Percentiles rank a stretch among this genome's conserved stretches.
phyloP scores from a whole-genome alignment of 108 stramenopile species.

The Fragilariopsis cylindrus region DNA sequence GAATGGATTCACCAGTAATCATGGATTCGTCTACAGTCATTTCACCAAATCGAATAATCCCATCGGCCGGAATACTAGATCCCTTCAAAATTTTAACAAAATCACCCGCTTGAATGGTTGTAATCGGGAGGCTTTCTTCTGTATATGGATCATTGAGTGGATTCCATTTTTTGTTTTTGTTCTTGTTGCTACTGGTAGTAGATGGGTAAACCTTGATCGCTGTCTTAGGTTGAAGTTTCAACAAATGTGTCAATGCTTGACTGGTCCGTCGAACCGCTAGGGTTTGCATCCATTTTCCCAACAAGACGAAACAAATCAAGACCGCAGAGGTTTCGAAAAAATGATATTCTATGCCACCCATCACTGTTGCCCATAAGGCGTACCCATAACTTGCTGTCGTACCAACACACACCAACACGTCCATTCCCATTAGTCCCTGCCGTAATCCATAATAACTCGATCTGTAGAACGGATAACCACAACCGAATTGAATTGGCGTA shows the following conservation, averaged over 20 bases:
- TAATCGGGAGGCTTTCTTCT: conserved; percentile 35
- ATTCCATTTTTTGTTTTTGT: conserved; percentile 14
- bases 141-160: conserved; percentile 28
- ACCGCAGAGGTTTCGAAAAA: conserved; percentile 95
- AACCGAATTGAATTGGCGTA: conserved; percentile 90
- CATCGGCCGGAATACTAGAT: conserved; percentile 80
- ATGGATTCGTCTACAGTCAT: conserved; percentile 89
- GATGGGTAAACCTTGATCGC: conserved; percentile 36
- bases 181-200: background rate
- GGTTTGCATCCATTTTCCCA: conserved; percentile 92
- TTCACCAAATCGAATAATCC: conserved; percentile 70
- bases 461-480: conserved; percentile 86
- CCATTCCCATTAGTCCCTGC: conserved; percentile 87
- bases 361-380: conserved; percentile 38
- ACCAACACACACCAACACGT: conserved; percentile 91
- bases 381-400: conserved; percentile 91
- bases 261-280: conserved; percentile 89
- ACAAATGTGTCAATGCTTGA: conserved; percentile 80
- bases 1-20: conserved; percentile 92
- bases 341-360: conserved; percentile 33
- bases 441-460: conserved; percentile 65
- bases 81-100: conserved; percentile 74
- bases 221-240: conserved; percentile 66
- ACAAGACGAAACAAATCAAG: conserved; percentile 93
- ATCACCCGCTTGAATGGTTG: conserved; percentile 55